These are phyloP conservation scores for Phytopythium vexans DNA, from an alignment of 352 stramenopile species.

Conservation along the genomic window DNA sequence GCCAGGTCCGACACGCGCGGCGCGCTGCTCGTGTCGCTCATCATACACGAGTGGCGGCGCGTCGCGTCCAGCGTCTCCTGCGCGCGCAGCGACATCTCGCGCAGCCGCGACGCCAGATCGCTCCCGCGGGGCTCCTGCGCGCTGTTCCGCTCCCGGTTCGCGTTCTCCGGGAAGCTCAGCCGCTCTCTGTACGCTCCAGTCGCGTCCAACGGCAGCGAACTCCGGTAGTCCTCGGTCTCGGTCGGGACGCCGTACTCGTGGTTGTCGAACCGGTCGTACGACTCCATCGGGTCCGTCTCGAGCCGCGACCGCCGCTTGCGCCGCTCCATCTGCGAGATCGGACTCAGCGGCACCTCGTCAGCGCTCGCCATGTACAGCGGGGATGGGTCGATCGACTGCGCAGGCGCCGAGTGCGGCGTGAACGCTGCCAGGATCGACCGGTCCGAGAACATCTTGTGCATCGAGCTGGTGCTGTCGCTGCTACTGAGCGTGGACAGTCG, in stretches of 20 bases:
- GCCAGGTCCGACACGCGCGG: conserved; percentile 59
- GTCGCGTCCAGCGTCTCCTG: conserved; percentile 66
- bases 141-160: conserved; percentile 8
- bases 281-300: conserved; percentile 66
- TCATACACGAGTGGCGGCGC: conserved; percentile 69
- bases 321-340: conserved; percentile 38
- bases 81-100: conserved; percentile 59
- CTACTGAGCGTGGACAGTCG: conserved; percentile 46
- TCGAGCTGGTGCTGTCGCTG: conserved; percentile 28
- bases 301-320: conserved; percentile 38
- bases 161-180: conserved; percentile 5
- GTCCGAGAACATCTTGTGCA: conserved; percentile 17
- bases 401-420: conserved; percentile 4
- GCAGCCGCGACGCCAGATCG: conserved; percentile 53
- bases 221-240: conserved; percentile 30
- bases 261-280: conserved; percentile 61
- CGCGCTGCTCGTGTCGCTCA: conserved; percentile 72
- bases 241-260: conserved; percentile 31
- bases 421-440: conserved; percentile 10
- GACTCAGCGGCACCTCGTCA: conserved; percentile 49
- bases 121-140: conserved; percentile 38
- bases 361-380: conserved; percentile 33
- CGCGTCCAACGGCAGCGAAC: conserved; percentile 7
- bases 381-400: conserved; percentile 2
- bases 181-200: conserved; percentile 12